Evolutionary conservation across 805 yeast species (phyloP).

Genomic region (Sugiyamaella boreocaroliniensis): DNA sequence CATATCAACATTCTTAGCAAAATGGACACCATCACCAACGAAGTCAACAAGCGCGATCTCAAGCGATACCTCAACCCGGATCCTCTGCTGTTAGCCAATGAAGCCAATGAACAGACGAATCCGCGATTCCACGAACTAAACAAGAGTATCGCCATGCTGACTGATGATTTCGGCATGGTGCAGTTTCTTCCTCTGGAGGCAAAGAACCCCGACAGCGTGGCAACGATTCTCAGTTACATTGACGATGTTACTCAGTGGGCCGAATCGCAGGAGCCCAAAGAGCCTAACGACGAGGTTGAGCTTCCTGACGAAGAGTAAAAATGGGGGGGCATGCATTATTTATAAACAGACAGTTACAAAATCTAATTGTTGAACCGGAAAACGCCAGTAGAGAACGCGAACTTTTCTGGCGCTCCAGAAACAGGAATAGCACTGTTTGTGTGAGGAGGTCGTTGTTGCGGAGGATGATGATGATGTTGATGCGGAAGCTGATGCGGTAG

Average conservation of each 20-base stretch:
- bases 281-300: slow-evolving; percentile 68
- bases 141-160: slow-evolving; percentile 76
- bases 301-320: slow-evolving; percentile 43
- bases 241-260: slow-evolving; percentile 99
- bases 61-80: slow-evolving; percentile 88
- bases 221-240: slow-evolving; percentile 79
- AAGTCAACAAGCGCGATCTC: slow-evolving; percentile 64
- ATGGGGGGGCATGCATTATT: slow-evolving; percentile 29
- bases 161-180: slow-evolving; percentile 98
- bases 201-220: slow-evolving; percentile 65
- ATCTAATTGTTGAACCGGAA: background rate
- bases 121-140: slow-evolving; percentile 67
- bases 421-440: background rate
- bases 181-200: slow-evolving; percentile 89
- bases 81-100: slow-evolving; percentile 61
- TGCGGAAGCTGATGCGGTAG: too few species aligned
- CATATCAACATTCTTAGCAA: slow-evolving; percentile 88
- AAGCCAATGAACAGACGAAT: slow-evolving; percentile 44
- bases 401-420: background rate
- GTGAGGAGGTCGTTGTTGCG: too few species aligned
- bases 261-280: slow-evolving; percentile 94
- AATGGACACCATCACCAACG: slow-evolving; percentile 76
- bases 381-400: background rate
- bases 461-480: too few species aligned
- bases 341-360: slow-evolving; percentile 3